These are phyloP conservation scores for Craterostigma plantagineum DNA, from an alignment of 257 asterid species.

Conservation along the genomic window DNA sequence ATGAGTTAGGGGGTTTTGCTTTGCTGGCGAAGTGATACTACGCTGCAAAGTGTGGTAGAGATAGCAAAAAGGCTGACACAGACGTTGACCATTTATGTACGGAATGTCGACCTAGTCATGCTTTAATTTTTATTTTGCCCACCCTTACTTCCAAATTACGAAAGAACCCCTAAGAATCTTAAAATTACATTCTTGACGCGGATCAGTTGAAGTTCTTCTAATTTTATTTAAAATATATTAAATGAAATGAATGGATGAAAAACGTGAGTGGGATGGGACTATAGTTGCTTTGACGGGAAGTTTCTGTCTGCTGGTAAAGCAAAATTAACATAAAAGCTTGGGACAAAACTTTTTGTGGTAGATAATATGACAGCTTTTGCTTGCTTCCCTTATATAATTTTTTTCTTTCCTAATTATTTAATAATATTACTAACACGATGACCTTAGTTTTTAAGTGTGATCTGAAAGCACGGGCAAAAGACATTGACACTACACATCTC, in stretches of 20 bases:
- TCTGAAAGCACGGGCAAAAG: too few species aligned
- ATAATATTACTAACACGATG: too few species aligned
- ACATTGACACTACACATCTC: too few species aligned
- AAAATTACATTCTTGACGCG: too few species aligned
- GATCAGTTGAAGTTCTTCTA: too few species aligned
- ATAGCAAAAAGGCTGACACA: conserved; percentile 55
- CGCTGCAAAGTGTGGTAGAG: conserved; percentile 18
- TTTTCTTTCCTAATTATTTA: too few species aligned
- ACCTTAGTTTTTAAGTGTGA: too few species aligned
- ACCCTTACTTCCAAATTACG: too few species aligned
- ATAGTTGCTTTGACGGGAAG: conserved; percentile 2
- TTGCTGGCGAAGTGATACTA: not conserved
- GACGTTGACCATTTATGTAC: conserved; percentile 58
- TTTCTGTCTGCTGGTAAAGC: conserved; percentile 28
- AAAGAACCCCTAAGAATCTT: too few species aligned
- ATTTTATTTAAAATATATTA: not conserved
- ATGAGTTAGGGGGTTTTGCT: too few species aligned
- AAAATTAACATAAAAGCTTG: conserved; percentile 11
- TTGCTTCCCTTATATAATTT: too few species aligned
- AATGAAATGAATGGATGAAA: not conserved
- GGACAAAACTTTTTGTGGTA: conserved; percentile 15
- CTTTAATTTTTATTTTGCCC: not conserved
- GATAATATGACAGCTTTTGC: conserved; percentile 2
- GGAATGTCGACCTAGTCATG: conserved; percentile 31
- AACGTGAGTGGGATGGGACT: too few species aligned